phyloP scores from a whole-genome alignment of 2,329 filamentous ascomycete genomes.

The Trichoderma lentiforme region DNA sequence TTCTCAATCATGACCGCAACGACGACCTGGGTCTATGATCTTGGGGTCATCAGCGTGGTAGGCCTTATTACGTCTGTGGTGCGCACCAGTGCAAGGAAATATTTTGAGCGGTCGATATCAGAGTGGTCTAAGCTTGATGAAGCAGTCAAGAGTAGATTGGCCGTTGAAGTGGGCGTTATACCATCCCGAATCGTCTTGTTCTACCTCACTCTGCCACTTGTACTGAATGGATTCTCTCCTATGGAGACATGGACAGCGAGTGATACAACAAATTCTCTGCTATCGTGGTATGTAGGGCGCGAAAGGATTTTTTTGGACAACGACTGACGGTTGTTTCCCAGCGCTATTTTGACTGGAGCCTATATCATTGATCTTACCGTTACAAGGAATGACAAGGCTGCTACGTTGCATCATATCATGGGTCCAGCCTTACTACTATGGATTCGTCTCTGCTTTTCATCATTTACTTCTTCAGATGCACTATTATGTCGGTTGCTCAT shows the following conservation, averaged over 20 bases:
- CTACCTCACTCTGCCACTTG: neutral
- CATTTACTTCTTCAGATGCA: neutral
- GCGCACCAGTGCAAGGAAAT: neutral
- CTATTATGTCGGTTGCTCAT: neutral
- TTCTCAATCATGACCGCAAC: neutral
- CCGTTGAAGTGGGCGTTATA: neutral
- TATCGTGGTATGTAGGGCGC: neutral
- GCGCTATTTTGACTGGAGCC: neutral
- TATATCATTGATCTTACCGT: conserved; percentile 5
- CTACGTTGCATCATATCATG: neutral
- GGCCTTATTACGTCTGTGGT: neutral
- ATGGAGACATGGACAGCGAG: neutral
- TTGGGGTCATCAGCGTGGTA: neutral
- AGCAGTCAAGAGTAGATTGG: neutral
- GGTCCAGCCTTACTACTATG: neutral
- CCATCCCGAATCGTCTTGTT: neutral
- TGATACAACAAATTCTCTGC: neutral
- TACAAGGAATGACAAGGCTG: neutral
- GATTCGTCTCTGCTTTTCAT: neutral
- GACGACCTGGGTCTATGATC: neutral
- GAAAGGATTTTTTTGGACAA: too few species aligned
- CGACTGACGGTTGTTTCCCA: neutral
- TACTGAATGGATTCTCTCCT: neutral
- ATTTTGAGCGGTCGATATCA: neutral
- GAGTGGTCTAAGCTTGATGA: neutral